These are phyloP conservation scores for Penicillium verrucosum DNA, from an alignment of 2,329 filamentous ascomycete species.

Conservation along the genomic window DNA sequence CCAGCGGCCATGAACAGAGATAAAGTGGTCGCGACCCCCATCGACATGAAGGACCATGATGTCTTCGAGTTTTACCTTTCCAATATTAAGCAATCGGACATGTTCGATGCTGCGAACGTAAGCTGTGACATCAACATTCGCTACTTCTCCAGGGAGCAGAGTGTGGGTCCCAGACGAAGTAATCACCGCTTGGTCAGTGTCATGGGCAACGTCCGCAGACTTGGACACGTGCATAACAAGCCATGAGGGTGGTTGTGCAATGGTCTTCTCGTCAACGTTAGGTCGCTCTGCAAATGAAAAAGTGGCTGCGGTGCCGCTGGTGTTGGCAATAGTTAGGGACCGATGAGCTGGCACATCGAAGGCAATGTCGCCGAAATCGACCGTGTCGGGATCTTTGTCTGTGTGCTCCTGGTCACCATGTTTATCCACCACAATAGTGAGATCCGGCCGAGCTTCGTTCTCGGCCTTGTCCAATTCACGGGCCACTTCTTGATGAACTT, in stretches of 20 bases:
- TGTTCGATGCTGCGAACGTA: constrained; percentile 62
- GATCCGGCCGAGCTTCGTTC: constrained; percentile 79
- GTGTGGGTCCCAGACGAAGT: constrained; percentile 53
- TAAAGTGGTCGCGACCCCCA: constrained; percentile 85
- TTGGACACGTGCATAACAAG: constrained; percentile 64
- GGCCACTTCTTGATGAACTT: constrained; percentile 80
- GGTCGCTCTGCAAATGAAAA: constrained; percentile 78
- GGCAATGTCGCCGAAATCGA: constrained; percentile 74
- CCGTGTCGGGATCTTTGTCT: constrained; percentile 48
- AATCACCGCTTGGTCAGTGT: constrained; percentile 24
- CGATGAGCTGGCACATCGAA: constrained; percentile 65
- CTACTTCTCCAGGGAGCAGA: constrained; percentile 80
- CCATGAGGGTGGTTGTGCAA: constrained; percentile 59
- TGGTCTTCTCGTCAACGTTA: constrained; percentile 44
- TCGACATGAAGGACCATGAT: constrained; percentile 81
- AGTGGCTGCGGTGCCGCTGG: constrained; percentile 73
- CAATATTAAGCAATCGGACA: constrained; percentile 69
- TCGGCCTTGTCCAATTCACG: constrained; percentile 84
- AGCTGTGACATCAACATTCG: constrained; percentile 65
- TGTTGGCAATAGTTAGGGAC: constrained; percentile 84
- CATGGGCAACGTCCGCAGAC: constrained; percentile 41
- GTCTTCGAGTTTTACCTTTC: constrained; percentile 67
- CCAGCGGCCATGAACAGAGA: constrained; percentile 77
- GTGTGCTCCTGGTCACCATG: constrained; percentile 38
- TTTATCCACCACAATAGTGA: constrained; percentile 77